Percentiles rank a stretch among this genome's conserved stretches.
phyloP scores from a whole-genome alignment of 768 basidiomycete genomes.

The Tulasnella sp. region DNA sequence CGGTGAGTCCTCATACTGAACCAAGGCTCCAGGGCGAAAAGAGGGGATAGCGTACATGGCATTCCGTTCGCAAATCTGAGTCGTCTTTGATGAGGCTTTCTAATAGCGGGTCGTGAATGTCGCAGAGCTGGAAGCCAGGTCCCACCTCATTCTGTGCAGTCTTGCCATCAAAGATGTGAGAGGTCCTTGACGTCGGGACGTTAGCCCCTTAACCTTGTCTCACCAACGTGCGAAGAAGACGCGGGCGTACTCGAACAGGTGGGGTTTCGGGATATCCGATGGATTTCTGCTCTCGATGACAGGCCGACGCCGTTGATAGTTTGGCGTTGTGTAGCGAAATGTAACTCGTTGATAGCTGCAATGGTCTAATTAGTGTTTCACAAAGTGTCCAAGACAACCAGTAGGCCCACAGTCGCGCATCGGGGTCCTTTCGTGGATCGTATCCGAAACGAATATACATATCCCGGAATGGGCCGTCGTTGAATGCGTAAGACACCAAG shows the following conservation, averaged over 20 bases:
- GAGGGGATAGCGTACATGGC: conserved; percentile 51
- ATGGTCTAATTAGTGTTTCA: background rate
- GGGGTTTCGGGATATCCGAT: background rate
- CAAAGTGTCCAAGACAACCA: background rate
- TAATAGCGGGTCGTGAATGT: conserved; percentile 81
- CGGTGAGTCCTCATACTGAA: background rate
- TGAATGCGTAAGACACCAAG: conserved; percentile 76
- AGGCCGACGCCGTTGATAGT: background rate
- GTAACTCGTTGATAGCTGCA: conserved; percentile 83
- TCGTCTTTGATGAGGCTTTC: conserved; percentile 70
- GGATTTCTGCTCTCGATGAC: background rate
- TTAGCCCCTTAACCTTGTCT: background rate
- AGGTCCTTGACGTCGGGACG: conserved; percentile 32
- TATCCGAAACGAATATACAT: conserved; percentile 79
- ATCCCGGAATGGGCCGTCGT: conserved; percentile 92
- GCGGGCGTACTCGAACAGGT: background rate
- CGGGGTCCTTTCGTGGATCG: conserved; percentile 71
- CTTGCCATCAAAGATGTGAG: conserved; percentile 85
- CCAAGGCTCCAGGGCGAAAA: background rate
- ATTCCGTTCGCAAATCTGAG: conserved; percentile 57
- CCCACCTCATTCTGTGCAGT: conserved; percentile 71
- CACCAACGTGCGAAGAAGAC: background rate
- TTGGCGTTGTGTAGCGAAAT: conserved; percentile 47
- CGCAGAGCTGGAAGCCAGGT: conserved; percentile 86
- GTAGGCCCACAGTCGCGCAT: conserved; percentile 63